Percentiles rank a stretch among this genome's conserved stretches.
Conservation (phyloP, 257 asterid genomes). For the Jacaranda copaia region DNA sequence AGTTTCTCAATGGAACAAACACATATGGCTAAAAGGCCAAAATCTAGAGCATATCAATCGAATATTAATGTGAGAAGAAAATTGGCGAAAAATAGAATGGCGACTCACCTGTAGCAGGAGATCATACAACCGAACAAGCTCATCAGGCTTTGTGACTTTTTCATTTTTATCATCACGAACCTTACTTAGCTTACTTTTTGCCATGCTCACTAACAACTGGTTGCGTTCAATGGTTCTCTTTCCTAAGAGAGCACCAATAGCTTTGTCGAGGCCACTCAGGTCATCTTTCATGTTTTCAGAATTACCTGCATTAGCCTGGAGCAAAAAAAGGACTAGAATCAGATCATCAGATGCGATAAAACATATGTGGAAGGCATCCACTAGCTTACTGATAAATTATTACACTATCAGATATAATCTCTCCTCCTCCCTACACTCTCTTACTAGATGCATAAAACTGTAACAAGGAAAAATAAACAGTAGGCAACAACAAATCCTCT, state of each 20-base stretch:
- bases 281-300: slow-evolving; percentile 92
- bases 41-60: slow-evolving; percentile 5
- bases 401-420: slow-evolving; percentile 15
- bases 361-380: slow-evolving; percentile 5
- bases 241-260: slow-evolving; percentile 89
- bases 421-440: not conserved
- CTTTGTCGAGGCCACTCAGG: slow-evolving; percentile 95
- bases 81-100: not conserved
- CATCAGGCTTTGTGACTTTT: slow-evolving; percentile 93
- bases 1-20: slow-evolving; percentile 11
- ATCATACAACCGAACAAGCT: slow-evolving; percentile 91
- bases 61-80: slow-evolving; percentile 11
- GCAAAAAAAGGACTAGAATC: slow-evolving; percentile 38
- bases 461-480: slow-evolving; percentile 16
- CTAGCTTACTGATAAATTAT: not conserved
- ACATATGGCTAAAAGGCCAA: slow-evolving; percentile 27
- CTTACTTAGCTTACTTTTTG: slow-evolving; percentile 81
- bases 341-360: slow-evolving; percentile 21
- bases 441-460: not conserved
- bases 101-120: slow-evolving; percentile 75
- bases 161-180: slow-evolving; percentile 86
- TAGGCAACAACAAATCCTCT: slow-evolving; percentile 6
- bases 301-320: slow-evolving; percentile 83
- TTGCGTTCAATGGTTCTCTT: slow-evolving; percentile 94
- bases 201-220: slow-evolving; percentile 83